Evolutionary conservation across 148 eudicot genomes (phyloP).

Genomic region (Rhododendron simsii): DNA sequence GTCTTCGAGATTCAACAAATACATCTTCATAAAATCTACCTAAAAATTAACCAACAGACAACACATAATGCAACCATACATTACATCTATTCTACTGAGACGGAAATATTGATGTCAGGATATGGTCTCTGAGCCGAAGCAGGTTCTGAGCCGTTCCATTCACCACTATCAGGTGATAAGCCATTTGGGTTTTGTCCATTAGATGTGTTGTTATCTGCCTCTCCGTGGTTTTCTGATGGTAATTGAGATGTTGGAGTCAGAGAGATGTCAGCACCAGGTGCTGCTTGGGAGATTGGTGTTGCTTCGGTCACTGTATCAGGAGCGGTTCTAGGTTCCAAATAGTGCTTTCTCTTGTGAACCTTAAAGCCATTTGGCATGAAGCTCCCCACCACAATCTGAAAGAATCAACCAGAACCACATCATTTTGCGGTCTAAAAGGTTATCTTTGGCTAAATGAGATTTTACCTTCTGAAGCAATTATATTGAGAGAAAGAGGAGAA

Average conservation of each 20-base stretch:
- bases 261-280: slow-evolving; percentile 15
- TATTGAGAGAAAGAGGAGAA: neutral
- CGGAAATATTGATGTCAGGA: slow-evolving; percentile 39
- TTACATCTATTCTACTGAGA: slow-evolving; percentile 18
- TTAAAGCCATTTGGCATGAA: slow-evolving; percentile 40
- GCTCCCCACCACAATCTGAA: slow-evolving; percentile 63
- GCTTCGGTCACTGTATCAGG: slow-evolving; percentile 27
- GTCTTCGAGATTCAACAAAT: neutral
- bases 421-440: neutral
- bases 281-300: slow-evolving; percentile 39
- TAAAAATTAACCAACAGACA: neutral
- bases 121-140: slow-evolving; percentile 20
- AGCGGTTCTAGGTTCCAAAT: slow-evolving; percentile 21
- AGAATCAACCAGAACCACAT: neutral
- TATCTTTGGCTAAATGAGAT: neutral
- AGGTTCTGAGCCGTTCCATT: slow-evolving; percentile 27
- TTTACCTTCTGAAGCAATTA: neutral
- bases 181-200: slow-evolving; percentile 34
- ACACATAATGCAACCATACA: neutral
- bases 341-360: slow-evolving; percentile 37
- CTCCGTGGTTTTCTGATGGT: slow-evolving; percentile 21
- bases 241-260: slow-evolving; percentile 18
- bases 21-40: neutral
- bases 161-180: slow-evolving; percentile 29
- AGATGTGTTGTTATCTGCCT: slow-evolving; percentile 30